These are phyloP conservation scores for Vickermania spadyakhi DNA, from an alignment of 208 protist species.

Conservation along the genomic window DNA sequence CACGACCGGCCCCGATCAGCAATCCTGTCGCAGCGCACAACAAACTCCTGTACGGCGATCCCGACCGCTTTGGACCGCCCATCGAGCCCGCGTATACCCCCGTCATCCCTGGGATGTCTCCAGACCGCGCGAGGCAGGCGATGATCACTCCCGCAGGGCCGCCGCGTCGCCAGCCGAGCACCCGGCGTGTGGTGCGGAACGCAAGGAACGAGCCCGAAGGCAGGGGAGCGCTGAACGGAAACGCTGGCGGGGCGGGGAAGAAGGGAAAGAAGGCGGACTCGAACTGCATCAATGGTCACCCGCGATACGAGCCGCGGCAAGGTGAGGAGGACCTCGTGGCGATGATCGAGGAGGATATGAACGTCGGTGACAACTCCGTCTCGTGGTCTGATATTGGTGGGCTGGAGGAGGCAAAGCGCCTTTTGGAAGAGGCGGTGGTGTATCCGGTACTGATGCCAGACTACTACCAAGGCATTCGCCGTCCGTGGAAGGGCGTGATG, in stretches of 20 bases:
- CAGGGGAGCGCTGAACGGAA: background rate
- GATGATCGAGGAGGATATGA: slow-evolving; percentile 82
- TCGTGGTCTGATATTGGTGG: slow-evolving; percentile 88
- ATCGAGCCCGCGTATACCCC: slow-evolving; percentile 13
- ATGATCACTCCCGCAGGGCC: background rate
- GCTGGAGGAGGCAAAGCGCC: slow-evolving; percentile 82
- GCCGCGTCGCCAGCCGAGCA: background rate
- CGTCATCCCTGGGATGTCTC: background rate
- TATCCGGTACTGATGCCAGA: slow-evolving; percentile 90
- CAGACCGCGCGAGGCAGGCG: background rate
- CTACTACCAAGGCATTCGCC: slow-evolving; percentile 87
- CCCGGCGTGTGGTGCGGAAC: background rate
- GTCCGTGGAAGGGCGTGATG: slow-evolving; percentile 89
- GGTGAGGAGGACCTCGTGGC: slow-evolving; percentile 79
- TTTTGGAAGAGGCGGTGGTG: slow-evolving; percentile 90
- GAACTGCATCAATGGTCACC: background rate
- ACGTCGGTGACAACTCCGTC: slow-evolving; percentile 44
- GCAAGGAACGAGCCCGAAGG: background rate
- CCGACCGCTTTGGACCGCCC: slow-evolving; percentile 67
- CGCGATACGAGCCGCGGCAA: slow-evolving; percentile 43
- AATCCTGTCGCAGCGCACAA: slow-evolving; percentile 17
- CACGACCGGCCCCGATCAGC: background rate
- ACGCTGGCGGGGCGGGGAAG: background rate
- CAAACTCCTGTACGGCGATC: slow-evolving; percentile 61
- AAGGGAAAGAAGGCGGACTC: background rate